A percentile compares a stretch with the other conserved stretches of the same genome.
These are phyloP conservation scores for Zygoascus sp. DNA, from an alignment of 1,139 yeast genomes.

Conservation along the genomic window DNA sequence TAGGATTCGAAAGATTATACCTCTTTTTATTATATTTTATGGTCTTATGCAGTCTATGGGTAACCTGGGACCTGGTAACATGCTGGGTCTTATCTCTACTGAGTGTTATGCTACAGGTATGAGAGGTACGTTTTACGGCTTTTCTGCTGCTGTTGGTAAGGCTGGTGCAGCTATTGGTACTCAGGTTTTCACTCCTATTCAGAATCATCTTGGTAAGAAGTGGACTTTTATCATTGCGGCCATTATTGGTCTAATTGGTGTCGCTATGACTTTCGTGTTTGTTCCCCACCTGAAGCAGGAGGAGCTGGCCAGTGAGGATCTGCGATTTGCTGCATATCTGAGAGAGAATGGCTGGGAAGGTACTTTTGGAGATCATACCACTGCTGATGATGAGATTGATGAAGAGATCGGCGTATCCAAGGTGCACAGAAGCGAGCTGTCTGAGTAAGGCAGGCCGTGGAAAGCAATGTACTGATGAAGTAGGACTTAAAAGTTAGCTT, in stretches of 20 bases:
- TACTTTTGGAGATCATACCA: slow-evolving; percentile 42
- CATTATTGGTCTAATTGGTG: slow-evolving; percentile 62
- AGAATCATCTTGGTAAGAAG: slow-evolving; percentile 38
- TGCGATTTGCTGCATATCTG: slow-evolving; percentile 57
- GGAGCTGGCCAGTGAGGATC: slow-evolving; percentile 64
- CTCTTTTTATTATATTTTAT: slow-evolving; percentile 54
- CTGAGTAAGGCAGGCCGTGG: neutral
- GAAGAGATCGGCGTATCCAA: neutral
- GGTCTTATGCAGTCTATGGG: slow-evolving; percentile 58
- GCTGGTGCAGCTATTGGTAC: slow-evolving; percentile 54
- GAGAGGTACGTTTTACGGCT: slow-evolving; percentile 59
- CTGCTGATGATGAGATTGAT: slow-evolving; percentile 5
- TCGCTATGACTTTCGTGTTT: slow-evolving; percentile 54
- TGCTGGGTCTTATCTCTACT: slow-evolving; percentile 63
- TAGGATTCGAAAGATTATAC: slow-evolving; percentile 45
- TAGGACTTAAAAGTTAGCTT: too few relatives aligned
- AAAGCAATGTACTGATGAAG: too few relatives aligned
- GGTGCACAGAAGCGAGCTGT: neutral
- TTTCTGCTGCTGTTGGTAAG: slow-evolving; percentile 51
- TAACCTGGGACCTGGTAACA: slow-evolving; percentile 74
- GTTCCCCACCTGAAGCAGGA: slow-evolving; percentile 65
- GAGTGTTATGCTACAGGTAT: slow-evolving; percentile 73
- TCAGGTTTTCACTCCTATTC: slow-evolving; percentile 43
- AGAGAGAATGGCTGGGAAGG: slow-evolving; percentile 66
- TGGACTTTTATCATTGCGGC: slow-evolving; percentile 63